These are phyloP conservation scores for Lolium rigidum DNA, from an alignment of 176 grass and related monocot genomes.

Conservation along the genomic window DNA sequence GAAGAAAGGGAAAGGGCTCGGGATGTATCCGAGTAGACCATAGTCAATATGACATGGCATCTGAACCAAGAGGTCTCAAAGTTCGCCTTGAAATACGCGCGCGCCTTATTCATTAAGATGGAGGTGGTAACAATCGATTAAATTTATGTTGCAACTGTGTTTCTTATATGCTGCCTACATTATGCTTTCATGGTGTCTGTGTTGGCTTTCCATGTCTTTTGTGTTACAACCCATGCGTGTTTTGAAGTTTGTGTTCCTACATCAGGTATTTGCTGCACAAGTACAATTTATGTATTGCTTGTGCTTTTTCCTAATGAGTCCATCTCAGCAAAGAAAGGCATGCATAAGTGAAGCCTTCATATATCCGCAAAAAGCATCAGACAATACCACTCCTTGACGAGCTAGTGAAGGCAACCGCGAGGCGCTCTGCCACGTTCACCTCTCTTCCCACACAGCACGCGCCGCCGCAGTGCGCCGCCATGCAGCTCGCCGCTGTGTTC, in stretches of 20 bases:
- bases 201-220: not conserved
- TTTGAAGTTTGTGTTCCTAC: not conserved
- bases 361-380: not conserved
- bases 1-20: too few relatives aligned
- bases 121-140: not conserved
- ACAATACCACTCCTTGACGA: not conserved
- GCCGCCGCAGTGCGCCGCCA: not conserved
- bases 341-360: not conserved
- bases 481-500: constrained; percentile 43
- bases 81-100: too few relatives aligned
- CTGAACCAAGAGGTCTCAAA: too few relatives aligned
- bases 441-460: not conserved
- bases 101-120: too few relatives aligned
- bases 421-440: not conserved
- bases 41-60: too few relatives aligned
- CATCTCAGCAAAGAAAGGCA: not conserved
- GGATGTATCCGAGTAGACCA: too few relatives aligned
- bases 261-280: not conserved
- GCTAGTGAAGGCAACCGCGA: not conserved
- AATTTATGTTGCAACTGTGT: not conserved
- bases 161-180: not conserved
- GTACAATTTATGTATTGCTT: too few relatives aligned
- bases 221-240: not conserved
- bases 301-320: not conserved
- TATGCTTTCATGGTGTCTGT: not conserved